Base-by-base conservation (phyloP, 2,329 filamentous ascomycete species). In the Colletotrichum horii region DNA sequence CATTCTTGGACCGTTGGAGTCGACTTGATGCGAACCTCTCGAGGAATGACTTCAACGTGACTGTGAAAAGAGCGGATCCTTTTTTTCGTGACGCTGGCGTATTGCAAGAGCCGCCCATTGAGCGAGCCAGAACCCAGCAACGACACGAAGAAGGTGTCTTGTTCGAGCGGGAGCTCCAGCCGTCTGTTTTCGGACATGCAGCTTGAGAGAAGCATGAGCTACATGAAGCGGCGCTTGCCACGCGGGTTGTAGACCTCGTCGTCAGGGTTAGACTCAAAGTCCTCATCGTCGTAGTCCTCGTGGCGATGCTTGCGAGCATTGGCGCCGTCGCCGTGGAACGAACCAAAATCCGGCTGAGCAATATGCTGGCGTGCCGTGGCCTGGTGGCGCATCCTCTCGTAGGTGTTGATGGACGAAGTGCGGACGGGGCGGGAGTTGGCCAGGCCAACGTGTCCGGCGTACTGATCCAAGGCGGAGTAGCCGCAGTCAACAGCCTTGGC, bases 361-460 rank as follows among this genome's bases (percentile, higher is more conserved):
- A 62, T 24, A 8, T 62, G 30, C 55, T 34, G 28, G n/a, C 22
- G 32, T 5, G 52, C n/a, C 58, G 43, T 16, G 32, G 14, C 30
- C 32, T 72, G 61, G n/a, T 28, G 22, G 16, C 72, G 64, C 73
- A 75, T 75, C 15, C 61, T 75, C 38, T 73, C 73, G 64, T 75
- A 75, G 15, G 73, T 75, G n/a, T 73, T 32, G 28, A 75, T 73
- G 11, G 70, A 56, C 6, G 73, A 48, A 16, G 73, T 38, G 22
- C 73, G 73, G 15, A 75, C 73, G 8, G 73, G 73, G 30, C 73
- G 73, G 16, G 70, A 75, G 16, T 75, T 72, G 38, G 73, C 73
- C n/a, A 75, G 56, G 28, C 73, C 73, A 52, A 52, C 43, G 9
- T 52, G 43, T 52, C 43, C n/a, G n/a, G 43, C 11, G 12, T 24